Base-by-base conservation (phyloP, 306 rosid species). In the Prunus salicina region DNA sequence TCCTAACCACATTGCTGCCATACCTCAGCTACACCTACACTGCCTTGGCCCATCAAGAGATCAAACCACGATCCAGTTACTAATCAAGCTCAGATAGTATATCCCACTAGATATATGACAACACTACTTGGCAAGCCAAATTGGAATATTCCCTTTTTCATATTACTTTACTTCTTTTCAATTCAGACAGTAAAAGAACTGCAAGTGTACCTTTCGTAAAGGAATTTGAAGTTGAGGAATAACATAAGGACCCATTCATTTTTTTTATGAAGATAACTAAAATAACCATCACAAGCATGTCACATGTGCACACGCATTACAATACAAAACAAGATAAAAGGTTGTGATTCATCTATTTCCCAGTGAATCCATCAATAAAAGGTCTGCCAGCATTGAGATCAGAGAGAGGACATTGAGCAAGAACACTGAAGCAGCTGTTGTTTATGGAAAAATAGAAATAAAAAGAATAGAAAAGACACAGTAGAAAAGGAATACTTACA, bases 401-500 rank as follows among this genome's bases (percentile, higher is more conserved):
- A 47, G 43, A 34, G 43, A 47, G 38, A 32, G 38, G 52, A 47
- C 52, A 5, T 12, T 47, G 15, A 47, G 15, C 16, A 12, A 47
- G 13, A 11, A 47, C 13, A 47, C 52, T 47, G 18, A 38, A 49
- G 52, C 52, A 49, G 52, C 57, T 52, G 6, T 52, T 14, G 20
- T 18, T 52, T 18, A 4, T 52, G 57, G 15, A 52, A 18, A 52
- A 52, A 4, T 14, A 52, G 22, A 47, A 47, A 52, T 16, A 16
- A 13, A 47, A 47, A 10, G 15, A 11, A 47, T 47, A 10, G 12
- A 13, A 47, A 47, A 47, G 96, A 79, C 94, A 92, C 97, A 6
- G 41, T 5, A 1, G 96, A 93, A 74, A 93, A 93, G 87, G 94
- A 46, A 56, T 81, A 85, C 98, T 94, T 84, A 95, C 96, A 84